Base-by-base conservation (phyloP, 495 filamentous ascomycete species). In the Usnea hakonensis region DNA sequence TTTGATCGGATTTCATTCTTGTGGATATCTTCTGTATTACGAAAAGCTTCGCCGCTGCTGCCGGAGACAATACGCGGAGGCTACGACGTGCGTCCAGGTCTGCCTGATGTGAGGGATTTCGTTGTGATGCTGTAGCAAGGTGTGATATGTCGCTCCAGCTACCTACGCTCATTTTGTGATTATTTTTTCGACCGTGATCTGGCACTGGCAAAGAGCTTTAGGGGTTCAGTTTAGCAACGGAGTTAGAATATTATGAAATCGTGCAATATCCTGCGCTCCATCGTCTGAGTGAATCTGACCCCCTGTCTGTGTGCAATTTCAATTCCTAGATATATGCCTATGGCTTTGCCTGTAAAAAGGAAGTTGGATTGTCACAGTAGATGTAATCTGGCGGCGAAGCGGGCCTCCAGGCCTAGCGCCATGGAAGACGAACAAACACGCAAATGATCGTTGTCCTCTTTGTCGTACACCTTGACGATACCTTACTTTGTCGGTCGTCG, bases 121-220 rank as follows among this genome's bases (percentile, higher is more conserved):
- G 1, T 55, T 38, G 56, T 54, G 56, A 64, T 56, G 62, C 11
- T 46, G 57, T 55, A 19, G 37, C 19, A 50, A 7, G 57, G 53
- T 68, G 30, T 50, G 35, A 55, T 65, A 35, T 55, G 60, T 65
- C 21, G 53, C n/a, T 48, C 52, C 63, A 63, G 56, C 59, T 65
- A 50, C 57, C 55, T 40, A 65, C 63, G 44, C 44, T 67, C 66
- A 38, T 65, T 68, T 38, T 65, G 57, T 30, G 50, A 65, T 43
- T 13, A 50, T 60, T 63, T 61, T 35, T 52, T 61, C 35, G 55
- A 65, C 43, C 23, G 40, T 37, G 53, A 62, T 50, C 41, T 62
- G 53, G 53, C 54, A 62, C 41, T 62, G 53, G 53, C 54, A 62
- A 60, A 46, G 60, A 41, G 60, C 38, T 56, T 48, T 38, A 57